Conservation (phyloP, 441 rosid species). For the Raphanus hybrid region DNA sequence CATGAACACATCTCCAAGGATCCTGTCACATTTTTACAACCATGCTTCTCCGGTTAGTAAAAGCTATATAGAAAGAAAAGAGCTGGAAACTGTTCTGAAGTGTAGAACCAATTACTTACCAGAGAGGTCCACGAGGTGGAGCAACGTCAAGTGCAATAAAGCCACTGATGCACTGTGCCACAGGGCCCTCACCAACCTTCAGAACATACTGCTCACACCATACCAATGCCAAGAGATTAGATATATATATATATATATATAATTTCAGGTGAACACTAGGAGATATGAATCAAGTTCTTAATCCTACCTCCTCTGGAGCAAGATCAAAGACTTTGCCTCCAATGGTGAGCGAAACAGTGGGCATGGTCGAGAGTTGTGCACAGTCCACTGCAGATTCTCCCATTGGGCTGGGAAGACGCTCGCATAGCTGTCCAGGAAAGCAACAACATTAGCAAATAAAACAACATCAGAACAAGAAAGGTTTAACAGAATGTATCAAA, state of each 20-base stretch:
- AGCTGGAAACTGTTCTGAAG: background rate
- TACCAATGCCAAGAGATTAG: constrained; percentile 19
- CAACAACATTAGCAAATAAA: background rate
- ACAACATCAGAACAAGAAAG: constrained; percentile 18
- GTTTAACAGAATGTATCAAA: background rate
- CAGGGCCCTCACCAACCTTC: constrained; percentile 65
- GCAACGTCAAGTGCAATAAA: constrained; percentile 66
- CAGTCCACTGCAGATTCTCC: constrained; percentile 76
- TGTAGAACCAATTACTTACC: constrained; percentile 43
- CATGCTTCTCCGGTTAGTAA: background rate
- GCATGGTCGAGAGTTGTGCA: constrained; percentile 61
- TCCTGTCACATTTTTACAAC: constrained; percentile 47
- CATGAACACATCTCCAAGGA: constrained; percentile 78
- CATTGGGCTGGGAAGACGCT: constrained; percentile 70
- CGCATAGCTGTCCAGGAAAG: constrained; percentile 55
- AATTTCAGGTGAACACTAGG: background rate
- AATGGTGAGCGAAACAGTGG: constrained; percentile 64
- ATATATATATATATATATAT: background rate
- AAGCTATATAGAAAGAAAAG: background rate
- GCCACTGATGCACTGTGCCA: constrained; percentile 71
- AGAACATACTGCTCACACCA: constrained; percentile 63
- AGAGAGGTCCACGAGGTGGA: constrained; percentile 81
- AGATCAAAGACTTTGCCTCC: constrained; percentile 63
- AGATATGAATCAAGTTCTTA: background rate
- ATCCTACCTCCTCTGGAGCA: constrained; percentile 56